phyloP scores from a whole-genome alignment of 176 grass and related monocot genomes.

The Eremochloa ophiuroides region DNA sequence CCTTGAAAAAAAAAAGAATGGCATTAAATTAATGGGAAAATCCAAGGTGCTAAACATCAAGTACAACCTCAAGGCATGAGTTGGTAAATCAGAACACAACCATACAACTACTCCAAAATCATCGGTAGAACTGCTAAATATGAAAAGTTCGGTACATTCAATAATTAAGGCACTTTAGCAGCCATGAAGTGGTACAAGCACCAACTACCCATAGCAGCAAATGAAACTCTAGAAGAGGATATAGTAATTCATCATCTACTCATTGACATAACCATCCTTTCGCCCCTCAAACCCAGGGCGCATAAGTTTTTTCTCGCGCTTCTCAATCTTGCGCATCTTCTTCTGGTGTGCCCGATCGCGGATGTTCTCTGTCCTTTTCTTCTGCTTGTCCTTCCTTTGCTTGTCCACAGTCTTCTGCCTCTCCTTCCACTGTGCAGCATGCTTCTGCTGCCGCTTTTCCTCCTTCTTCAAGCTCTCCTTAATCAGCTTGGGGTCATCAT shows the following conservation, averaged over 20 bases:
- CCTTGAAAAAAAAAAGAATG: conserved; percentile 45
- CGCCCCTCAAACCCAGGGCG: conserved; percentile 81
- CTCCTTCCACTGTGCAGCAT: conserved; percentile 61
- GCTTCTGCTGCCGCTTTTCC: conserved; percentile 66
- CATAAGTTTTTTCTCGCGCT: conserved; percentile 96
- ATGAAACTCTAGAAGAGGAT: conserved; percentile 13
- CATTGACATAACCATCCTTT: conserved; percentile 75
- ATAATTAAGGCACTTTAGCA: background rate
- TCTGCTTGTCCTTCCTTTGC: conserved; percentile 53
- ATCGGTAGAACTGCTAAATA: conserved; percentile 8
- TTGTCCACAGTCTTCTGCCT: conserved; percentile 48
- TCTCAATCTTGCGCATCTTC: conserved; percentile 78
- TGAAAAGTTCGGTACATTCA: background rate
- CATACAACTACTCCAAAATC: background rate
- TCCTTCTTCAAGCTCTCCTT: conserved; percentile 84
- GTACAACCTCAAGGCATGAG: background rate
- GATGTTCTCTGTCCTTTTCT: conserved; percentile 62
- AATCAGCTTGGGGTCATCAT: conserved; percentile 80
- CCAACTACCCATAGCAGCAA: background rate
- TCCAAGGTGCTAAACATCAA: background rate
- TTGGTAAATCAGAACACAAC: background rate
- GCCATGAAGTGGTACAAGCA: background rate
- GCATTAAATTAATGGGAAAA: background rate
- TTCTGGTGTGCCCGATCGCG: conserved; percentile 70
- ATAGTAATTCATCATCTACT: conserved; percentile 17